Conservation (phyloP, 768 basidiomycete genomes). For the Podaxis sp. region DNA sequence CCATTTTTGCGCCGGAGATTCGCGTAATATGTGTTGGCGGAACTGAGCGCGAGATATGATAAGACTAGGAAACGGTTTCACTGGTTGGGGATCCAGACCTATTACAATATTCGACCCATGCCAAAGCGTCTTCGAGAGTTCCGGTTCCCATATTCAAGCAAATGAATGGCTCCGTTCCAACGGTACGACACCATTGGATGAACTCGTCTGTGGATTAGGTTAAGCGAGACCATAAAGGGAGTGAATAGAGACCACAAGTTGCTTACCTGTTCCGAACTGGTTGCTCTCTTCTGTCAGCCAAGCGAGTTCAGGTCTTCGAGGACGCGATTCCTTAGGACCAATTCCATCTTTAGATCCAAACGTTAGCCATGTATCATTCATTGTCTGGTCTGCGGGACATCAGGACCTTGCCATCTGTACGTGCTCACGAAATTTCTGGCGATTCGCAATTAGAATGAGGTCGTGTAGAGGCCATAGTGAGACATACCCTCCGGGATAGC, state of each 20-base stretch:
- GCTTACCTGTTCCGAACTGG: slow-evolving; percentile 51
- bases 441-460: not conserved
- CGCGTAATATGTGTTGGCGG: slow-evolving; percentile 47
- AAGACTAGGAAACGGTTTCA: not conserved
- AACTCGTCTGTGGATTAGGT: slow-evolving; percentile 37
- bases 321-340: slow-evolving; percentile 47
- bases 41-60: slow-evolving; percentile 19
- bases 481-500: slow-evolving; percentile 52
- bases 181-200: slow-evolving; percentile 50
- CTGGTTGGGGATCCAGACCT: slow-evolving; percentile 26
- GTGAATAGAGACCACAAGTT: slow-evolving; percentile 3
- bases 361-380: not conserved
- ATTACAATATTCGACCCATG: slow-evolving; percentile 65
- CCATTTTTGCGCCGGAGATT: slow-evolving; percentile 59
- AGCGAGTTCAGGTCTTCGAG: slow-evolving; percentile 56
- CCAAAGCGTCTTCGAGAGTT: slow-evolving; percentile 56
- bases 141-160: slow-evolving; percentile 67
- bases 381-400: no score
- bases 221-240: not conserved
- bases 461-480: no score
- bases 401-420: slow-evolving; percentile 50
- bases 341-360: slow-evolving; percentile 39
- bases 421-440: slow-evolving; percentile 50
- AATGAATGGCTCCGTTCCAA: slow-evolving; percentile 56
- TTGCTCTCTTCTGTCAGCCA: slow-evolving; percentile 63